Percentiles rank a stretch among this genome's conserved stretches.
Evolutionary conservation across 495 filamentous ascomycete species (phyloP).

Genomic region (Aeminium ludgeri): DNA sequence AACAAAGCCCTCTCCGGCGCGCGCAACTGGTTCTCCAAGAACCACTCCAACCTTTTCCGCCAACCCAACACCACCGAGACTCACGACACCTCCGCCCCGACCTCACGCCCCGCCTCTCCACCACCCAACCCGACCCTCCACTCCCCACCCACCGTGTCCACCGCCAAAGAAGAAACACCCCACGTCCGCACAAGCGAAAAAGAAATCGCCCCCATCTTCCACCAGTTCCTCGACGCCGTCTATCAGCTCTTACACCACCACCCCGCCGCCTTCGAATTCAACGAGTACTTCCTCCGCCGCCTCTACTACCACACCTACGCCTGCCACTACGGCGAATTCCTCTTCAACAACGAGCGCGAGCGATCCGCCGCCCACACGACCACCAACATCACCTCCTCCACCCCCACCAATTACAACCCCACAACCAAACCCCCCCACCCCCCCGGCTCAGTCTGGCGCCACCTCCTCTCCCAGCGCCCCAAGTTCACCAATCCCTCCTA

Average conservation of each 20-base stretch:
- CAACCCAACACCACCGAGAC: constrained; percentile 37
- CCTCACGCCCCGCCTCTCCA: constrained; percentile 9
- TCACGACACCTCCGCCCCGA: constrained; percentile 35
- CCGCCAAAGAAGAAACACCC: constrained; percentile 30
- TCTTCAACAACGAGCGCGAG: constrained; percentile 89
- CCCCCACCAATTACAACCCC: constrained; percentile 40
- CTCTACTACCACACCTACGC: constrained; percentile 89
- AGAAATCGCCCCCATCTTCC: constrained; percentile 91
- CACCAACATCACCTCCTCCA: constrained; percentile 41
- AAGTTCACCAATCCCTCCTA: constrained; percentile 75
- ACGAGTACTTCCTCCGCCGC: constrained; percentile 81
- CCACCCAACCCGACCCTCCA: constrained; percentile 28
- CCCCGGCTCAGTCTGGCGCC: constrained; percentile 66
- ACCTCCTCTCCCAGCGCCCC: constrained; percentile 62
- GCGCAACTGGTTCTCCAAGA: constrained; percentile 75
- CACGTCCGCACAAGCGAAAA: constrained; percentile 43
- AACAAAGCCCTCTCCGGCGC: constrained; percentile 60
- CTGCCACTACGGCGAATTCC: constrained; percentile 92
- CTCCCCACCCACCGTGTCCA: constrained; percentile 21
- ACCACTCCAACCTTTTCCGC: constrained; percentile 19
- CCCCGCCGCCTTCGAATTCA: constrained; percentile 89
- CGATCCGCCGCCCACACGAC: constrained; percentile 44
- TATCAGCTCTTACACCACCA: constrained; percentile 81
- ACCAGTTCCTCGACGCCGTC: constrained; percentile 92
- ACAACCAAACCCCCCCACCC: constrained; percentile 46